Evolutionary conservation across 2,329 filamentous ascomycete genomes (phyloP).

Genomic region (Aspergillus intermedius): DNA sequence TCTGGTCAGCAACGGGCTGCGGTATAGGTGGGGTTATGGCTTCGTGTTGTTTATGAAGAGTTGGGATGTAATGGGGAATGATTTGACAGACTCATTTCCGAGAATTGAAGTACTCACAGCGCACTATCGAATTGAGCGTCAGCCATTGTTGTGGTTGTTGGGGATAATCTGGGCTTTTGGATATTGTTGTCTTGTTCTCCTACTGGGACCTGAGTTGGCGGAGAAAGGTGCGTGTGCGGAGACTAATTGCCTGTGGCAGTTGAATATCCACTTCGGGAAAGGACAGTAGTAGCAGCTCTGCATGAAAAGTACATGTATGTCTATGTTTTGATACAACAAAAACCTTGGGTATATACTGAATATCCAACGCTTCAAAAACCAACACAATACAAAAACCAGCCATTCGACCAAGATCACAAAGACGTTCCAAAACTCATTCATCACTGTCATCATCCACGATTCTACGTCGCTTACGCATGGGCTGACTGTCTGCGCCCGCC

Average conservation of each 20-base stretch:
- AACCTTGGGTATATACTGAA: neutral
- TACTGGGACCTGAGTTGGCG: constrained; percentile 10
- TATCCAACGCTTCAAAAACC: constrained; percentile 1
- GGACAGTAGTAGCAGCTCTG: neutral
- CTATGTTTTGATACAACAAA: neutral
- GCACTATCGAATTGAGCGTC: constrained; percentile 48
- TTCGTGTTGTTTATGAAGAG: neutral
- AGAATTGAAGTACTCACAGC: constrained; percentile 34
- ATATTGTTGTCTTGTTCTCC: constrained; percentile 1
- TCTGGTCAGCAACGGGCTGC: constrained; percentile 21
- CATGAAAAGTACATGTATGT: too few species aligned
- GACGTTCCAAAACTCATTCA: constrained; percentile 18
- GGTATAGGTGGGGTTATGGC: neutral
- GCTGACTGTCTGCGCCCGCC: constrained; percentile 9
- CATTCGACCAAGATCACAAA: constrained; percentile 3
- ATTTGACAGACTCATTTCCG: neutral
- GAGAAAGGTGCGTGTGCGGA: constrained; percentile 13
- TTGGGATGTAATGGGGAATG: neutral
- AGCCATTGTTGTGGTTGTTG: constrained; percentile 29
- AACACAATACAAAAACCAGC: constrained; percentile 1
- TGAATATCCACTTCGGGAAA: neutral
- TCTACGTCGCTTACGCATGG: constrained; percentile 13
- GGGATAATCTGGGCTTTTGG: constrained; percentile 3
- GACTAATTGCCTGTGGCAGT: constrained; percentile 11
- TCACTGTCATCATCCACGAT: constrained; percentile 27